Evolutionary conservation across 306 rosid genomes (phyloP), one percentile per base, ranked within the genome.

Genomic region (Casuarina equisetifolia): DNA sequence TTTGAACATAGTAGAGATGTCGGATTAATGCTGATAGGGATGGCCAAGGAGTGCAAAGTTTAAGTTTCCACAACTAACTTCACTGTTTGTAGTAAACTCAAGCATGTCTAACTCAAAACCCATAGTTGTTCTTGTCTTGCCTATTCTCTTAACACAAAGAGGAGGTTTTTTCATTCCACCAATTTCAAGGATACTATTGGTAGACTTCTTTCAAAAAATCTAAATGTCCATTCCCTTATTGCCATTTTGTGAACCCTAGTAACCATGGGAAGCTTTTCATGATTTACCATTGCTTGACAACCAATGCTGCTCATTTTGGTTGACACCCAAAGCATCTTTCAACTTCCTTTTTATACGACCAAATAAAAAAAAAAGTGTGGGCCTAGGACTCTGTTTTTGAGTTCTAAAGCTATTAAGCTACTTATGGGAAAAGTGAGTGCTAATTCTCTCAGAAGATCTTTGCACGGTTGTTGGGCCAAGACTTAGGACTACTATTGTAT

Each of bases 261-360:
- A 25, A 25, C 32, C 32, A 25, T 25, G 32, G 32, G 32, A 25
- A 25, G 32, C 32, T 25, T 25, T 25, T 25, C 32, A 25, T 25
- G 32, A 19, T 69, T 48, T 49, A 42, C 20, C 82, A 79, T 84
- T 72, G 66, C 9, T 44, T 55, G 81, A 49, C 63, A 15, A 82
- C 55, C 74, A 71, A 53, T 75, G 77, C 69, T 69, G 78, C 64
- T 83, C 92, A 78, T 88, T 89, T 78, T 79, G 84, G 78, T 84
- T 74, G 40, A 55, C 74, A 73, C 85, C 81, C 82, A 87, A 75
- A 62, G 79, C 91, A 40, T 85, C 82, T 74, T 70, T 88, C 81
- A 89, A 67, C 81, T 85, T 90, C 86, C 85, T 85, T 82, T 83
- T 90, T 49, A 89, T 58, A 69, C 50, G 84, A 73, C 86, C 81